These are phyloP conservation scores for Huntiella moniliformis DNA, from an alignment of 2,329 filamentous ascomycete species.

Conservation along the genomic window DNA sequence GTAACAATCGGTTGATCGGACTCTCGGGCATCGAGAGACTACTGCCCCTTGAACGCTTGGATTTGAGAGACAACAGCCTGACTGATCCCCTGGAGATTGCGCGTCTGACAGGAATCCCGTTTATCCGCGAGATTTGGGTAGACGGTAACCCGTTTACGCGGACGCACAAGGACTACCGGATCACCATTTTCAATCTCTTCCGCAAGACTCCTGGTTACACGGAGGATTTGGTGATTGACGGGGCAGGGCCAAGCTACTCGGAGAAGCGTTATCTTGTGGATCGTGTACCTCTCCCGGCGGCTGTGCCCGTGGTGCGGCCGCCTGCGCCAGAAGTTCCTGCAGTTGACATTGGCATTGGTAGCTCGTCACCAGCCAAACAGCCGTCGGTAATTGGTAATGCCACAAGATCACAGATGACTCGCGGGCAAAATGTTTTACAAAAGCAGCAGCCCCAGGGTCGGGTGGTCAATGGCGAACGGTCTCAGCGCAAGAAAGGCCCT, in stretches of 20 bases:
- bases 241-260: conserved; percentile 60
- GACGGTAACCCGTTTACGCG: conserved; percentile 81
- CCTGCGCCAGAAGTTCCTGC: conserved; percentile 41
- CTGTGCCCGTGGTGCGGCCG: conserved; percentile 60
- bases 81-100: conserved; percentile 85
- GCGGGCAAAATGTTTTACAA: conserved; percentile 23
- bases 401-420: conserved; percentile 24
- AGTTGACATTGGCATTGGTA: conserved; percentile 30
- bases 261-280: conserved; percentile 76
- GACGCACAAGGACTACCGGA: conserved; percentile 66
- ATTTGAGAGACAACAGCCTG: conserved; percentile 76
- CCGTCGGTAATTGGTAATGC: conserved; percentile 33
- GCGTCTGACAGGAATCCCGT: conserved; percentile 72
- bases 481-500: conserved; percentile 20
- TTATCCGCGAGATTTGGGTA: conserved; percentile 84
- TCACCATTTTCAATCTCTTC: conserved; percentile 93
- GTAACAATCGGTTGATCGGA: conserved; percentile 70
- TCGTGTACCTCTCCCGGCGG: conserved; percentile 54
- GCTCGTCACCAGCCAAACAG: conserved; percentile 29
- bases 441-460: conserved; percentile 38
- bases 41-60: conserved; percentile 71
- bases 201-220: conserved; percentile 73
- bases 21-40: conserved; percentile 81
- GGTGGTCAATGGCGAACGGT: conserved; percentile 40
- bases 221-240: conserved; percentile 80